Evolutionary conservation across 345 rosid genomes (phyloP), one percentile per base, ranked within the genome.

Genomic region (Lumnitzera littorea): DNA sequence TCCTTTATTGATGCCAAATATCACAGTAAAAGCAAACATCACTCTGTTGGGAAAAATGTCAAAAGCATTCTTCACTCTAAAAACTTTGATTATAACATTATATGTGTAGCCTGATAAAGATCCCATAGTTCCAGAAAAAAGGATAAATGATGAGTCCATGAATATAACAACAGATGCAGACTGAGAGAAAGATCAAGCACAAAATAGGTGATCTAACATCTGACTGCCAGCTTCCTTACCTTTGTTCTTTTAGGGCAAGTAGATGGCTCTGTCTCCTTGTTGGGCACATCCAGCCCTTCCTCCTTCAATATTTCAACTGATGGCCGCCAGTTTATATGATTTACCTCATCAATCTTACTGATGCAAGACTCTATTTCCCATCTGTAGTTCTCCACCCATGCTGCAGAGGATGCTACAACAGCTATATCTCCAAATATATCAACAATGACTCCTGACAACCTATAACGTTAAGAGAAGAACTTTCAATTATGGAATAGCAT

Each of bases 341-440:
- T 72, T 56, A 92, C 78, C 58, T 73, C 87, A 55, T 72, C 65
- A 61, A 85, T 65, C 68, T 76, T 78, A 65, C 81, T 64, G 24
- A 87, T 70, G 74, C 80, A 82, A 68, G 76, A 71, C 78, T 85
- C 80, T 23, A 92, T 67, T 58, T 89, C 74, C 49, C 48, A 58
- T 77, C 70, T 92, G 74, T 87, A 78, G 73, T 85, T 87, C 76
- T 92, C 98, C 69, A 92, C 83, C 96, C 96, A 89, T 70, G 96
- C 96, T 66, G 96, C 96, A 57, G 96, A 92, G 23, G 96, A 89
- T 64, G 98, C 96, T 46, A 89, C 73, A n/a, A 89, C 98, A 20
- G 94, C 98, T 62, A 80, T 51, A 76, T 89, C 91, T 77, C 98
- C 94, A 68, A 89, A 89, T 57, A 89, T 76, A 69, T 92, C 98